These are phyloP conservation scores for Ceratobasidium sp. DNA, from an alignment of 1,284 basidiomycete species.

Conservation along the genomic window DNA sequence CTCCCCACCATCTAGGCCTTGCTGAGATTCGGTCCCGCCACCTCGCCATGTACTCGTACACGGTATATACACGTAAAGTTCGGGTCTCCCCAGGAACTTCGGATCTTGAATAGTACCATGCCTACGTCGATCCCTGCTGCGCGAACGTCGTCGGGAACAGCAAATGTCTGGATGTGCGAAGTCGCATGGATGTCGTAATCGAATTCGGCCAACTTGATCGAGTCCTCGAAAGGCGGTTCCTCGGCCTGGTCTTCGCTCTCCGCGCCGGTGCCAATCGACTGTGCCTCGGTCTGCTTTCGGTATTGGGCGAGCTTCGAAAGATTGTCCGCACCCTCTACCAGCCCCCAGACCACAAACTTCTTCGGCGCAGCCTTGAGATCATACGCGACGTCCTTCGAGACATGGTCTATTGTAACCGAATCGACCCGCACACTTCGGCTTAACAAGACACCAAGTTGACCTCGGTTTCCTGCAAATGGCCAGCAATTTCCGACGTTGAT, in stretches of 20 bases:
- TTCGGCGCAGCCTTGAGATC: conserved; percentile 85
- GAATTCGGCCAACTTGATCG: conserved; percentile 81
- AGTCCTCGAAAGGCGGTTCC: conserved; percentile 52
- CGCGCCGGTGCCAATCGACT: conserved; percentile 46
- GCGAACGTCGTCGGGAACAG: conserved; percentile 74
- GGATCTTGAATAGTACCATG: conserved; percentile 81
- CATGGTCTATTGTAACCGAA: conserved; percentile 91
- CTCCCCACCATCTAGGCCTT: conserved; percentile 2
- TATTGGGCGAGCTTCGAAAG: conserved; percentile 65
- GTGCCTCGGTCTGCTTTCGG: conserved; percentile 51
- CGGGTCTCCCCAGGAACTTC: conserved; percentile 87
- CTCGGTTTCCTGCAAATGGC: conserved; percentile 85
- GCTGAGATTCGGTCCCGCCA: conserved; percentile 29
- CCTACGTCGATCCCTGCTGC: conserved; percentile 83
- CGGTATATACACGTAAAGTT: conserved; percentile 93
- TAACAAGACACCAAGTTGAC: conserved; percentile 86
- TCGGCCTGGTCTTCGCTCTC: conserved; percentile 55
- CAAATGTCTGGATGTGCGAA: conserved; percentile 88
- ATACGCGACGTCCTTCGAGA: conserved; percentile 80
- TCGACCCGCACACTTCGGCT: conserved; percentile 76
- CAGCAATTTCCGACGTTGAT: conserved; percentile 89
- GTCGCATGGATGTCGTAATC: conserved; percentile 80
- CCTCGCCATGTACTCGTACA: conserved; percentile 77
- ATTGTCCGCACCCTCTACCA: conserved; percentile 83
- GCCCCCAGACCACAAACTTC: conserved; percentile 89